Conservation (phyloP, 208 protist genomes). For the Trypanosoma vivax region DNA sequence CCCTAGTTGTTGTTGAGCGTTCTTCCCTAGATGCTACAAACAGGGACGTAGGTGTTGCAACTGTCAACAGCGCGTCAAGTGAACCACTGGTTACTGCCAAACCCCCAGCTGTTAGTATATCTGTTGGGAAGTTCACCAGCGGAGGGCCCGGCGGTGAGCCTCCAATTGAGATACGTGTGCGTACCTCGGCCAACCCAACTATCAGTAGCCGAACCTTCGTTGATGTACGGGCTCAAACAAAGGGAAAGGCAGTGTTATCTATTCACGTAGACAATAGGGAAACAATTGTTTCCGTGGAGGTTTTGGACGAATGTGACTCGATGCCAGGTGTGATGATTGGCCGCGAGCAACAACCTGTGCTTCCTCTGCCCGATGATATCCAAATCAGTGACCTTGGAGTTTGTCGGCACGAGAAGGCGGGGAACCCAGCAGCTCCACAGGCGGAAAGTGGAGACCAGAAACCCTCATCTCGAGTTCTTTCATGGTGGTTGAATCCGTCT, state of each 20-base stretch:
- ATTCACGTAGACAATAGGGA: slow-evolving; percentile 17
- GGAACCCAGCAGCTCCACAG: neutral
- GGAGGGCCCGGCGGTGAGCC: neutral
- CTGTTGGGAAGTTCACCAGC: slow-evolving; percentile 4
- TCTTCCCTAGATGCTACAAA: too few relatives aligned
- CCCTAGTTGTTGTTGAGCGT: slow-evolving; percentile 52
- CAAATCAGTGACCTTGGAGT: slow-evolving; percentile 14
- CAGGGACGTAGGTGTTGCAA: too few relatives aligned
- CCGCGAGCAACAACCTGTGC: slow-evolving; percentile 34
- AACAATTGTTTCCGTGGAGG: slow-evolving; percentile 43
- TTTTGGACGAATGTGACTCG: slow-evolving; percentile 24
- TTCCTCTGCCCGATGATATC: slow-evolving; percentile 20
- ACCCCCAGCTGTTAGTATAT: neutral
- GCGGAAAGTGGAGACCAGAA: neutral
- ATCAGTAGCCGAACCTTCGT: slow-evolving; percentile 9
- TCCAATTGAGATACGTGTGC: slow-evolving; percentile 18
- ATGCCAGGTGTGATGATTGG: slow-evolving; percentile 76
- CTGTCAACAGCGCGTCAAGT: too few relatives aligned
- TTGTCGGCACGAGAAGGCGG: slow-evolving; percentile 3
- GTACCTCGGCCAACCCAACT: neutral
- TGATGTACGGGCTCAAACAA: slow-evolving; percentile 6
- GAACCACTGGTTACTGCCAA: neutral
- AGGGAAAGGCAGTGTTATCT: slow-evolving; percentile 10
- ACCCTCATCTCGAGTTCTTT: slow-evolving; percentile 16
- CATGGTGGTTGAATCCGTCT: slow-evolving; percentile 73